phyloP scores from a whole-genome alignment of 371 early-diverging fungal genomes.

The Rhizopus microsporus region DNA sequence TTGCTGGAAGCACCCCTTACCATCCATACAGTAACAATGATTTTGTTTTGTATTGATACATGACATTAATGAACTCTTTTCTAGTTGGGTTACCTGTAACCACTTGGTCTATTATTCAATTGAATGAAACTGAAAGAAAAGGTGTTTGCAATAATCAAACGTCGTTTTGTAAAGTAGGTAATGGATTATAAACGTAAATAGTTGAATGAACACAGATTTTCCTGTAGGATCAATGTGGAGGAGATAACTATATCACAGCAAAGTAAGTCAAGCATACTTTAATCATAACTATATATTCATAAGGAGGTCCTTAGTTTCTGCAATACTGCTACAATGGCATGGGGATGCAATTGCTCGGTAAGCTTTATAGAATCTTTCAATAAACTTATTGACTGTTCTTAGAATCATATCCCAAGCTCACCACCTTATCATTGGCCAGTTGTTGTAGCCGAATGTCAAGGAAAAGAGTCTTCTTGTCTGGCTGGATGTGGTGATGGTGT shows the following conservation, averaged over 20 bases:
- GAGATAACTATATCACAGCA: not conserved
- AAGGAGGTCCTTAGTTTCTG: constrained; percentile 10
- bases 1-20: not conserved
- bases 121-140: constrained; percentile 6
- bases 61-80: not conserved
- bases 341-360: constrained; percentile 21
- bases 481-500: constrained; percentile 21
- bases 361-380: not conserved
- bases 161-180: constrained; percentile 14
- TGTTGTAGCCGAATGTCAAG: constrained; percentile 34
- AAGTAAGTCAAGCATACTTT: constrained; percentile 6
- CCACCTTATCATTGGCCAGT: constrained; percentile 47
- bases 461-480: constrained; percentile 25
- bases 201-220: not conserved
- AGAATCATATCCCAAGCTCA: constrained; percentile 35
- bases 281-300: no score
- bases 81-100: constrained; percentile 23
- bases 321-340: constrained; percentile 14
- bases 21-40: not conserved
- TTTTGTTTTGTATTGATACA: not conserved
- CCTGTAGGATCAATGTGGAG: constrained; percentile 17
- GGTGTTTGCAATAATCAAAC: constrained; percentile 9
- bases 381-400: not conserved
- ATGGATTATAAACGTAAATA: not conserved
- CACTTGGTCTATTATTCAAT: constrained; percentile 18